Conservation (phyloP, 352 stramenopile genomes). For the Globisporangium heterothallicum region DNA sequence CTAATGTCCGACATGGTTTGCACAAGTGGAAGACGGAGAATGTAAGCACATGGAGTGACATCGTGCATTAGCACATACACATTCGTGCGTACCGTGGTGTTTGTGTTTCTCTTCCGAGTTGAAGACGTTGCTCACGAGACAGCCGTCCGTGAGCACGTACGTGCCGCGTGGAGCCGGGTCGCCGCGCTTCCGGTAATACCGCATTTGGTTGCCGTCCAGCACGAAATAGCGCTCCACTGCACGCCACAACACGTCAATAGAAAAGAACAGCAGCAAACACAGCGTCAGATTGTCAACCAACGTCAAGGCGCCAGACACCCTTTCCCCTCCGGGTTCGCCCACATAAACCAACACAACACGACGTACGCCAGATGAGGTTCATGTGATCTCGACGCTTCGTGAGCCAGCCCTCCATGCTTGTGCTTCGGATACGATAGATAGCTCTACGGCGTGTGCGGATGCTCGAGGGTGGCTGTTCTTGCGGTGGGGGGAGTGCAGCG, state of each 20-base stretch:
- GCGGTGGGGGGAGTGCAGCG: too few relatives aligned
- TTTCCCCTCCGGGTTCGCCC: not conserved
- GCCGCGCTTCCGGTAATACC: constrained; percentile 84
- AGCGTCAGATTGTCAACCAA: too few relatives aligned
- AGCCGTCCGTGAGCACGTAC: constrained; percentile 82
- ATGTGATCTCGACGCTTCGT: constrained; percentile 87
- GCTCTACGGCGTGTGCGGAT: too few relatives aligned
- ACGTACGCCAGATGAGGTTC: constrained; percentile 88
- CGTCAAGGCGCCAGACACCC: not conserved
- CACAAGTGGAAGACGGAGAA: too few relatives aligned
- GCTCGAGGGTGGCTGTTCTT: too few relatives aligned
- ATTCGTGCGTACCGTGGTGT: constrained; percentile 44
- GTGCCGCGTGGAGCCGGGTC: constrained; percentile 76
- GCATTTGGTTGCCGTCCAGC: constrained; percentile 79
- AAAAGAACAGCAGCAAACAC: too few relatives aligned
- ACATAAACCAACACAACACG: not conserved
- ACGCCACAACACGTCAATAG: not conserved
- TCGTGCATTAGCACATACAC: not conserved
- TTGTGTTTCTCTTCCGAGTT: constrained; percentile 88
- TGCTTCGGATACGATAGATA: too few relatives aligned
- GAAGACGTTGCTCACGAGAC: constrained; percentile 71
- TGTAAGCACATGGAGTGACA: too few relatives aligned
- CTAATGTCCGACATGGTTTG: too few relatives aligned
- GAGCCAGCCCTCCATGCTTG: constrained; percentile 82
- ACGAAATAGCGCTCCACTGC: constrained; percentile 85